A percentile compares a stretch with the other conserved stretches of the same genome.
Conservation (phyloP, 768 basidiomycete genomes). For the Tricholoma terreum region DNA sequence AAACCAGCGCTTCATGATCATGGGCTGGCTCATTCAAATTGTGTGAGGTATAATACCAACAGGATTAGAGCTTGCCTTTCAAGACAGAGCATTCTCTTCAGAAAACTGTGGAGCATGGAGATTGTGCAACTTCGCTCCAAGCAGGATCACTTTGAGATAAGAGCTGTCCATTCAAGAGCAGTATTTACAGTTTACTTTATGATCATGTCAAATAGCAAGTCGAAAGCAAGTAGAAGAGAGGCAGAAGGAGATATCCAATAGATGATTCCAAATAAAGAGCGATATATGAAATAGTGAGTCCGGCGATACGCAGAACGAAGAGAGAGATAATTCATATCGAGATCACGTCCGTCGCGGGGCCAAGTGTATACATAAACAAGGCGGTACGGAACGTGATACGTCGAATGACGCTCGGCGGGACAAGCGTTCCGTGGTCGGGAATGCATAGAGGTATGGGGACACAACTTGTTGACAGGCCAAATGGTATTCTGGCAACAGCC, state of each 20-base stretch:
- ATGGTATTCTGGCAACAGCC: constrained; percentile 31
- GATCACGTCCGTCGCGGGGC: constrained; percentile 68
- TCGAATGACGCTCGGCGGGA: constrained; percentile 50
- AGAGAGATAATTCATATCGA: constrained; percentile 42
- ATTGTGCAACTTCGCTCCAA: too few relatives aligned
- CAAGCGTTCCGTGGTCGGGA: constrained; percentile 21
- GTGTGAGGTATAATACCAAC: too few relatives aligned
- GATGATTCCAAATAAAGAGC: constrained; percentile 7
- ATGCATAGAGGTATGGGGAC: constrained; percentile 23
- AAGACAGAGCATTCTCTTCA: too few relatives aligned
- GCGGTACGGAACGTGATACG: constrained; percentile 68
- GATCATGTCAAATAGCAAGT: not conserved
- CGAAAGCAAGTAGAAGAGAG: too few relatives aligned
- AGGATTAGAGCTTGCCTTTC: too few relatives aligned
- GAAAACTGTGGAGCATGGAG: too few relatives aligned
- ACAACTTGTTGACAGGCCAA: constrained; percentile 37
- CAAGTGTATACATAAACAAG: constrained; percentile 41
- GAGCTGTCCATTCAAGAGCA: too few relatives aligned
- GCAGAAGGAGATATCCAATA: not conserved
- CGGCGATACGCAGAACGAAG: constrained; percentile 12
- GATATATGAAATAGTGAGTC: not conserved
- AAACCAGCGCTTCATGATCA: too few relatives aligned
- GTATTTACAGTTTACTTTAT: not conserved
- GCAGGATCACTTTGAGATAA: too few relatives aligned
- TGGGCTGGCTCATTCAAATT: too few relatives aligned